phyloP scores from a whole-genome alignment of 2,329 filamentous ascomycete genomes.

The Esteya vermicola region DNA sequence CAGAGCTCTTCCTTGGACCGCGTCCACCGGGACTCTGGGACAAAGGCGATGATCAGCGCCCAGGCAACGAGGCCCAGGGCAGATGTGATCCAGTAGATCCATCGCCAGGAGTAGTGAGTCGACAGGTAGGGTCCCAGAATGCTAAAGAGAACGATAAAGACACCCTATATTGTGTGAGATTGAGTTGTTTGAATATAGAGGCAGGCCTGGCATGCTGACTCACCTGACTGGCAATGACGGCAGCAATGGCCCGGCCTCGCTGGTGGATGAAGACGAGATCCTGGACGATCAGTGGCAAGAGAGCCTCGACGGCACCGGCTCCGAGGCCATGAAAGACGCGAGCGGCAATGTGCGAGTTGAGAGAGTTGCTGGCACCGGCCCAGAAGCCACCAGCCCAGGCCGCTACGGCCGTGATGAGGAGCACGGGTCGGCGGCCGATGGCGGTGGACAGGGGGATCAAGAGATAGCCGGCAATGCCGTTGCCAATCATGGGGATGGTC shows the following conservation, averaged over 20 bases:
- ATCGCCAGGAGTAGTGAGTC: slow-evolving; percentile 20
- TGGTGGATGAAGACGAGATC: slow-evolving; percentile 25
- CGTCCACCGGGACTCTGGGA: slow-evolving; percentile 20
- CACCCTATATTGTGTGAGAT: slow-evolving; percentile 6
- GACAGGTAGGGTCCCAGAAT: slow-evolving; percentile 18
- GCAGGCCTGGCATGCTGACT: no score
- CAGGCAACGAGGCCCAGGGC: slow-evolving; percentile 18
- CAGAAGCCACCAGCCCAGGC: slow-evolving; percentile 22
- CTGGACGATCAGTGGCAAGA: slow-evolving; percentile 23
- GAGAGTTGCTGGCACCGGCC: slow-evolving; percentile 17
- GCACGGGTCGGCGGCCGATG: slow-evolving; percentile 20
- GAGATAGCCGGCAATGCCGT: slow-evolving; percentile 20
- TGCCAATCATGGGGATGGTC: slow-evolving; percentile 19
- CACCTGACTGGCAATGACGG: slow-evolving; percentile 8
- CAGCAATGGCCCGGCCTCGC: slow-evolving; percentile 10
- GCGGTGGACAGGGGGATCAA: slow-evolving; percentile 22
- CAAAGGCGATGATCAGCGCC: slow-evolving; percentile 17
- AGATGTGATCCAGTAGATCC: slow-evolving; percentile 21
- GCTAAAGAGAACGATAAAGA: slow-evolving; percentile 19
- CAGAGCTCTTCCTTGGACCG: slow-evolving; percentile 10
- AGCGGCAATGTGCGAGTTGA: slow-evolving; percentile 17
- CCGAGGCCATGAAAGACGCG: slow-evolving; percentile 21
- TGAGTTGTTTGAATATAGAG: no score
- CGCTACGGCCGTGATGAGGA: slow-evolving; percentile 18
- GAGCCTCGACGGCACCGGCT: slow-evolving; percentile 21